Percentiles rank a stretch among this genome's conserved stretches.
Evolutionary conservation across 2,329 filamentous ascomycete species (phyloP).

Genomic region (Aphanoascus verrucosus): DNA sequence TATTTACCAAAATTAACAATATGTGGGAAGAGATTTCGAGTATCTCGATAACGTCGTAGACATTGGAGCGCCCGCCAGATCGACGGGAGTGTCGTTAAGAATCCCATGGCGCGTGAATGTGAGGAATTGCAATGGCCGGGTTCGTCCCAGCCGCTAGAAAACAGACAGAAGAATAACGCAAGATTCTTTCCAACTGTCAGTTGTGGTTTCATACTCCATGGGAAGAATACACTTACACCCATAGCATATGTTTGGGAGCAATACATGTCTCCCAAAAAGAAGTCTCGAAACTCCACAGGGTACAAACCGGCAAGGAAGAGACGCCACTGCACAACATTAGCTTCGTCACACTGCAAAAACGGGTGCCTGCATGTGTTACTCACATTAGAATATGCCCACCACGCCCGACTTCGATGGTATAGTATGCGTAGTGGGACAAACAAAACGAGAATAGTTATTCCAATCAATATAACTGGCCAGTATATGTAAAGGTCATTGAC

Average conservation of each 20-base stretch:
- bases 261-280: constrained; percentile 96
- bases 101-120: constrained; percentile 72
- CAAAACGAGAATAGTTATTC: constrained; percentile 54
- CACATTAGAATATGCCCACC: constrained; percentile 84
- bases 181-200: constrained; percentile 53
- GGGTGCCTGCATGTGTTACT: constrained; percentile 27
- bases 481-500: constrained; percentile 63
- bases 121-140: constrained; percentile 73
- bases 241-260: constrained; percentile 88
- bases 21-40: constrained; percentile 79
- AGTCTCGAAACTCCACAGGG: constrained; percentile 92
- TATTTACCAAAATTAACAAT: constrained; percentile 91
- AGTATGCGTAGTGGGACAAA: constrained; percentile 66
- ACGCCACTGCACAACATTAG: constrained; percentile 55
- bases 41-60: constrained; percentile 77
- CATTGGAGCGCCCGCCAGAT: constrained; percentile 90
- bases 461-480: constrained; percentile 73
- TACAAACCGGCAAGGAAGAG: constrained; percentile 76
- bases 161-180: constrained; percentile 88
- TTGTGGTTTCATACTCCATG: neutral
- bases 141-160: constrained; percentile 64
- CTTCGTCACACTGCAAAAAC: neutral
- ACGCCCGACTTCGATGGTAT: constrained; percentile 65
- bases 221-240: constrained; percentile 49
- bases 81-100: constrained; percentile 70